Percentiles rank a stretch among this genome's conserved stretches.
These are phyloP conservation scores for Theobroma grandiflorum DNA, from an alignment of 441 rosid genomes.

Conservation along the genomic window DNA sequence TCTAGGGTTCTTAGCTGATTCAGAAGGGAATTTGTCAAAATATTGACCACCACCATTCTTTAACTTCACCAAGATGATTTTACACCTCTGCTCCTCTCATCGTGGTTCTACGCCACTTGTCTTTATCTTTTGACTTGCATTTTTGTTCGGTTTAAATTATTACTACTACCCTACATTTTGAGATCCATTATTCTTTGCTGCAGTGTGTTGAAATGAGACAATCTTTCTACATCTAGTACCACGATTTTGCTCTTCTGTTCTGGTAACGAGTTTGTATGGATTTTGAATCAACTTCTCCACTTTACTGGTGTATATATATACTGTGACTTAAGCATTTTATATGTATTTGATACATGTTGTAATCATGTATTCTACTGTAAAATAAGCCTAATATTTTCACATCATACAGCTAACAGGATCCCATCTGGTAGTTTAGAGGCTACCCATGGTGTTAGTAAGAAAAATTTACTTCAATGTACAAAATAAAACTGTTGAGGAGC, in stretches of 20 bases:
- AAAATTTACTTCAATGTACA: too few relatives aligned
- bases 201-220: conserved; percentile 52
- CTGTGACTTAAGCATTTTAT: neutral
- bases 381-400: neutral
- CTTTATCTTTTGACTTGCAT: neutral
- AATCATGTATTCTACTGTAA: neutral
- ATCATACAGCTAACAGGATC: neutral
- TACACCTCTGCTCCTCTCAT: neutral
- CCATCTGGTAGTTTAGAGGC: neutral
- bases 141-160: neutral
- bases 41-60: neutral
- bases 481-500: too few relatives aligned
- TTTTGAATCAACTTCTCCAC: neutral
- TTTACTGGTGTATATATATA: neutral
- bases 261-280: neutral
- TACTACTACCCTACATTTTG: neutral
- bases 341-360: neutral
- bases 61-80: neutral
- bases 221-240: conserved; percentile 5
- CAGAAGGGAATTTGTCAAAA: neutral
- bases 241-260: neutral
- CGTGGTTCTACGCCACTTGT: neutral
- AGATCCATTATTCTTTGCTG: conserved; percentile 20
- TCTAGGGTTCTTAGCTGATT: neutral
- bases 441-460: neutral